Conservation (phyloP, 2,329 filamentous ascomycete species). For the Scedosporium dehoogii region DNA sequence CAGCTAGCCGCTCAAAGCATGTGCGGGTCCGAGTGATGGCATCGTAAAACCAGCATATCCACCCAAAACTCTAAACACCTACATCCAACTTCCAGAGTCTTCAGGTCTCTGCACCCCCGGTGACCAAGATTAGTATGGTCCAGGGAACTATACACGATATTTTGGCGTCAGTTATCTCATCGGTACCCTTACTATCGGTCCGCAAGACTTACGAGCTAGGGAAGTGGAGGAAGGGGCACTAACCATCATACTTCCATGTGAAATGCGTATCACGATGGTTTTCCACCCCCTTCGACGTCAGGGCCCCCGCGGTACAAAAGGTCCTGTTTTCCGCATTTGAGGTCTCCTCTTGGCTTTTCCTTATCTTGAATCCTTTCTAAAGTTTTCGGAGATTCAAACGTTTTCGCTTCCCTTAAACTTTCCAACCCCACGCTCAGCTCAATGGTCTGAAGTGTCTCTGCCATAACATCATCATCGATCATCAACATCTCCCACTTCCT, state of each 20-base stretch:
- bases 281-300: background rate
- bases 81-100: no score
- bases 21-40: no score
- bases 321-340: background rate
- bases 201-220: background rate
- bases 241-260: background rate
- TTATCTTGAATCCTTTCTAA: background rate
- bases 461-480: background rate
- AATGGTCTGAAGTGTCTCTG: background rate
- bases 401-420: background rate
- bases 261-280: background rate
- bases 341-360: background rate
- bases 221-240: background rate
- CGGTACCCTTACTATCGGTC: background rate
- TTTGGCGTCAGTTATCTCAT: background rate
- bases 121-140: no score
- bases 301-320: background rate
- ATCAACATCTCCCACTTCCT: background rate
- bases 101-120: no score
- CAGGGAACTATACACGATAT: no score
- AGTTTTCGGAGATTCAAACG: background rate
- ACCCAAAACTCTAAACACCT: no score
- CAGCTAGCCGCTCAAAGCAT: no score
- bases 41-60: no score
- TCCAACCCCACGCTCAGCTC: background rate